Evolutionary conservation across 495 filamentous ascomycete species (phyloP).

Genomic region (Trichoderma asperelloides): DNA sequence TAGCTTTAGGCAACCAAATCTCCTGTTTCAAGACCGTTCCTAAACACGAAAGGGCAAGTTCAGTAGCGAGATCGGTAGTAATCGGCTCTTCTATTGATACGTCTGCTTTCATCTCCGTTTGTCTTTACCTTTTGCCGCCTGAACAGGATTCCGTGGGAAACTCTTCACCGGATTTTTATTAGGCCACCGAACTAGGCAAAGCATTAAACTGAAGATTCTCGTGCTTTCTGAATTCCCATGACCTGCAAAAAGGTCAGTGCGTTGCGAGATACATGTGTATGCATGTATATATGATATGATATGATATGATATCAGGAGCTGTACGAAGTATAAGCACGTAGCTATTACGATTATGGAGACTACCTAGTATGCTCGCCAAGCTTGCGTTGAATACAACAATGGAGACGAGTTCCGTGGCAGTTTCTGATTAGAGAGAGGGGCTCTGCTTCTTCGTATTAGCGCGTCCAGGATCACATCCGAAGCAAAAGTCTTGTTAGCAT

Average conservation of each 20-base stretch:
- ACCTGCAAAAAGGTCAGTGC: not conserved
- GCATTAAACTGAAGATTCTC: not conserved
- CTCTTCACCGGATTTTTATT: not conserved
- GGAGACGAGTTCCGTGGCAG: constrained; percentile 1
- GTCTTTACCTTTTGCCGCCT: too few relatives aligned
- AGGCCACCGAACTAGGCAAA: too few relatives aligned
- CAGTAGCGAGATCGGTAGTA: not conserved
- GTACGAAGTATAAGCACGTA: too few relatives aligned
- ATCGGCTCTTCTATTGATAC: too few relatives aligned
- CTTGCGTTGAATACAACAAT: not conserved
- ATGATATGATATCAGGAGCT: too few relatives aligned
- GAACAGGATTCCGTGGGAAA: not conserved
- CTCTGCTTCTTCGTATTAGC: not conserved
- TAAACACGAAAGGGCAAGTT: not conserved
- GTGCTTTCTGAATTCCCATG: not conserved
- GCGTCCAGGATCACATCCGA: not conserved
- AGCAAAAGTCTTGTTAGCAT: not conserved
- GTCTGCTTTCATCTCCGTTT: too few relatives aligned
- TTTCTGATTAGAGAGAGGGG: constrained; percentile 1
- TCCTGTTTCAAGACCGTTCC: not conserved
- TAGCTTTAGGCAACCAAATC: not conserved
- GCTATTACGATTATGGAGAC: not conserved
- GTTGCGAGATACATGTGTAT: not conserved
- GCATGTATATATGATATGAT: too few relatives aligned
- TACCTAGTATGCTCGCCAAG: too few relatives aligned